These are phyloP conservation scores for Dissophora ornata DNA, from an alignment of 192 early-diverging fungal genomes.

Conservation along the genomic window DNA sequence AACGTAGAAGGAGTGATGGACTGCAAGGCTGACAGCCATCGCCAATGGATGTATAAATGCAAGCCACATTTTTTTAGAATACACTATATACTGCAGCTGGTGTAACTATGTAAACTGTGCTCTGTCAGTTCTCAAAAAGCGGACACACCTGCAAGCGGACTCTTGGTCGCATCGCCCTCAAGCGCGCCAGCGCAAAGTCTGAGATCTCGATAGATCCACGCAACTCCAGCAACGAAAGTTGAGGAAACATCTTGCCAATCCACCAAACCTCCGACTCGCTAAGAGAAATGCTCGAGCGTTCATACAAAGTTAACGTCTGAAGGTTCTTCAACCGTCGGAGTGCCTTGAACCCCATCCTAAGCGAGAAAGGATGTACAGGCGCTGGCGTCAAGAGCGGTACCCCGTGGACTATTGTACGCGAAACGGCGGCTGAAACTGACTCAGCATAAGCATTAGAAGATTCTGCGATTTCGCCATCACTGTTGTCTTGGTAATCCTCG, in stretches of 20 bases:
- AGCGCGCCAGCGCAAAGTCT: not conserved
- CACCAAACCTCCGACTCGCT: conserved; percentile 22
- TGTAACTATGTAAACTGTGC: not conserved
- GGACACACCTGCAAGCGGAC: conserved; percentile 32
- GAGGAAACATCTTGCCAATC: conserved; percentile 26
- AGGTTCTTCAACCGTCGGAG: conserved; percentile 22
- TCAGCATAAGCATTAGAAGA: too few species aligned
- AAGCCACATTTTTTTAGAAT: conserved; percentile 1
- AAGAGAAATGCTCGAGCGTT: conserved; percentile 21
- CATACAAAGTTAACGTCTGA: conserved; percentile 27
- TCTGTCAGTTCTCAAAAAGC: conserved; percentile 14
- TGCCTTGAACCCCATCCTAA: conserved; percentile 29
- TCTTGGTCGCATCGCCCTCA: not conserved
- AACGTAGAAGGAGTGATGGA: too few species aligned
- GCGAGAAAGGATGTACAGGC: conserved; percentile 25
- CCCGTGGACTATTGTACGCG: too few species aligned
- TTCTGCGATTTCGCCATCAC: too few species aligned
- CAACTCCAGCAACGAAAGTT: conserved; percentile 15
- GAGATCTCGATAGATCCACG: conserved; percentile 35
- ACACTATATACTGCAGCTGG: too few species aligned
- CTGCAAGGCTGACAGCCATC: too few species aligned
- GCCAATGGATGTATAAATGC: too few species aligned
- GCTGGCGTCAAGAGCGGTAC: too few species aligned
- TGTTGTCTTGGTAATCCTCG: too few species aligned
- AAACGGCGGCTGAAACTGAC: too few species aligned